A percentile compares a stretch with the other conserved stretches of the same genome.
These are phyloP conservation scores for Lepidium aucheri DNA, from an alignment of 345 rosid species.

Conservation along the genomic window DNA sequence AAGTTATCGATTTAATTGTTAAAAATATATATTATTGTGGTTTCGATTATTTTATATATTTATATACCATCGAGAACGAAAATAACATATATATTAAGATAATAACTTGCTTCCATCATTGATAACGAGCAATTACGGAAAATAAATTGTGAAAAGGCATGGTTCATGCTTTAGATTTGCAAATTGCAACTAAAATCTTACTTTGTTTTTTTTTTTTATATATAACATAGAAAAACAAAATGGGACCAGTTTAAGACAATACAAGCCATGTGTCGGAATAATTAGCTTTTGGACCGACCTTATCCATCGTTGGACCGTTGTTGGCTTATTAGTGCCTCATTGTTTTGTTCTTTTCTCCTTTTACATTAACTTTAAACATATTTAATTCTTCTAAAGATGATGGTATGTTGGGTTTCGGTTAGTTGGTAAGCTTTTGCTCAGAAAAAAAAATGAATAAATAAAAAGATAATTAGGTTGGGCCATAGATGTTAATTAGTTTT, in stretches of 20 bases:
- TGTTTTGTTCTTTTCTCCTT: conserved; percentile 3
- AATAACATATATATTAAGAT: background rate
- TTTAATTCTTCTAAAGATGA: background rate
- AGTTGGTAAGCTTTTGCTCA: conserved; percentile 6
- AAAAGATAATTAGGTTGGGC: no score
- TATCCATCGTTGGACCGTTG: conserved; percentile 20
- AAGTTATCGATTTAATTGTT: no score
- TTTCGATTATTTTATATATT: no score
- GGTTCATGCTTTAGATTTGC: background rate
- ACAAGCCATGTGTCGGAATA: conserved; percentile 19
- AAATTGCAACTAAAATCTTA: background rate
- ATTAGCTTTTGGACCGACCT: conserved; percentile 26
- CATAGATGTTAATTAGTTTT: no score
- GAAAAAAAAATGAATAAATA: no score
- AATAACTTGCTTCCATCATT: background rate
- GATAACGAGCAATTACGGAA: background rate
- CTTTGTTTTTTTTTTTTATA: no score
- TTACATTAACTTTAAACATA: background rate
- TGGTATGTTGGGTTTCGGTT: conserved; percentile 18
- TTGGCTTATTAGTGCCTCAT: background rate
- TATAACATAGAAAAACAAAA: background rate
- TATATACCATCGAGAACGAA: background rate
- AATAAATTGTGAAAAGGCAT: background rate
- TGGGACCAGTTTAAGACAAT: conserved; percentile 12
- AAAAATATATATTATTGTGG: no score